phyloP scores from a whole-genome alignment of 129 eudicot genomes.

The Gnaphalium uliginosum region DNA sequence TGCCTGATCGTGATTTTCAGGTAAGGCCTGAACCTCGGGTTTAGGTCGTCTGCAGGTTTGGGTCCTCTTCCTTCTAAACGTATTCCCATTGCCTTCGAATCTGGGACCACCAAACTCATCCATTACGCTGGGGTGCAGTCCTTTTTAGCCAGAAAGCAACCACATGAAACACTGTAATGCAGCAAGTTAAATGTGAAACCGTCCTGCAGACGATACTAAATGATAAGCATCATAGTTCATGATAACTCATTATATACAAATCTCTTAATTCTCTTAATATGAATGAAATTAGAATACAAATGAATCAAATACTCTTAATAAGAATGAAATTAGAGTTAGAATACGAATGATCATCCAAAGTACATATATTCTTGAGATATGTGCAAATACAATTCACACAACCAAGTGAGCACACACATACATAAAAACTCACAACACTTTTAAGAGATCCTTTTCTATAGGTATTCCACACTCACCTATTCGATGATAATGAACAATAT shows the following conservation, averaged over 20 bases:
- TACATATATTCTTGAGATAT: neutral
- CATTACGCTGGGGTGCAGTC: slow-evolving; percentile 39
- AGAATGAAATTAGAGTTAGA: neutral
- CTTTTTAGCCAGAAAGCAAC: slow-evolving; percentile 19
- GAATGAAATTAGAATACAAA: neutral
- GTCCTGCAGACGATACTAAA: slow-evolving; percentile 29
- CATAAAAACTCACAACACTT: neutral
- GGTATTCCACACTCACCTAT: neutral
- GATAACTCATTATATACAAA: neutral
- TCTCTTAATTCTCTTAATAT: neutral
- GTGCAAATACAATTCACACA: neutral
- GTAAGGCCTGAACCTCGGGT: slow-evolving; percentile 54
- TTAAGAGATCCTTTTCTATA: neutral
- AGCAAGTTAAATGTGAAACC: slow-evolving; percentile 15
- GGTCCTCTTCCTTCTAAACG: slow-evolving; percentile 66
- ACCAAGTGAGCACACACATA: neutral
- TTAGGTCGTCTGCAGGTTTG: slow-evolving; percentile 76
- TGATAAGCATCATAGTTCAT: slow-evolving; percentile 25
- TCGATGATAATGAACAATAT: neutral
- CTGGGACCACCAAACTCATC: slow-evolving; percentile 49
- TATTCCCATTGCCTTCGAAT: slow-evolving; percentile 47
- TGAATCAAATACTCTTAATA: neutral
- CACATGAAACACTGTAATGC: slow-evolving; percentile 22
- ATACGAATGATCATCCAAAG: neutral
- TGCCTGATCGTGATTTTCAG: slow-evolving; percentile 45